Conservation (phyloP, 495 filamentous ascomycete species). For the Coniosporium apollinis region DNA sequence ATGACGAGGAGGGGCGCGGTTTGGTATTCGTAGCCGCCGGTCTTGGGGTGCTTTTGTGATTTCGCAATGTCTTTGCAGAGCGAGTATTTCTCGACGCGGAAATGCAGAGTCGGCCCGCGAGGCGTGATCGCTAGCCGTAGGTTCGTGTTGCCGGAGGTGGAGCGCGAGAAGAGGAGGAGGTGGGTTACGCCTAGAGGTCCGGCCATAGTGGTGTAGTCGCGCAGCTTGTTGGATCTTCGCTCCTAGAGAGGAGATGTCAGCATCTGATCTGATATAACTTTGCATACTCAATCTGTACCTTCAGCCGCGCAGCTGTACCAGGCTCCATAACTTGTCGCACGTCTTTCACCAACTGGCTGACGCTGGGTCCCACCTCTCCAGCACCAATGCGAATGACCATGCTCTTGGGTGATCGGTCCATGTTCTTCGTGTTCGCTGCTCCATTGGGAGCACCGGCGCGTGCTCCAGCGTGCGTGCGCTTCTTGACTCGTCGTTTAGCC, state of each 20-base stretch:
- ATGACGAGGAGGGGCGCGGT: constrained; percentile 56
- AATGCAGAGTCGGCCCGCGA: constrained; percentile 81
- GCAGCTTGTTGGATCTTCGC: constrained; percentile 71
- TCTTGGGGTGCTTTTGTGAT: constrained; percentile 63
- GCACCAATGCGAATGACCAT: constrained; percentile 98
- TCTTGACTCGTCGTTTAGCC: constrained; percentile 74
- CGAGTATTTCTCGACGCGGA: constrained; percentile 91
- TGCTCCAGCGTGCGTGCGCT: constrained; percentile 66
- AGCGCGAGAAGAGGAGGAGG: constrained; percentile 85
- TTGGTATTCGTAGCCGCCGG: constrained; percentile 40
- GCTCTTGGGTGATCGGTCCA: constrained; percentile 59
- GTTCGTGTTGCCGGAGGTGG: constrained; percentile 78
- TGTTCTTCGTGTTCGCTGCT: constrained; percentile 26
- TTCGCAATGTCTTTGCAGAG: constrained; percentile 77
- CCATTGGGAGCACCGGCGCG: constrained; percentile 41
- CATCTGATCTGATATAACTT: no score
- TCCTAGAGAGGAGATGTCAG: no score
- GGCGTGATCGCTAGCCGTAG: constrained; percentile 78
- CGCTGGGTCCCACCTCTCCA: constrained; percentile 77
- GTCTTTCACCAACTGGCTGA: constrained; percentile 84
- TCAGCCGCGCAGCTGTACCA: constrained; percentile 69
- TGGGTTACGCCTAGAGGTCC: constrained; percentile 89
- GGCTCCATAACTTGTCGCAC: constrained; percentile 91
- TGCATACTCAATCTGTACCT: no score
- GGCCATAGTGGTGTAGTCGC: constrained; percentile 91